These are phyloP conservation scores for Eucalyptus curtisii DNA, from an alignment of 345 rosid genomes.

Conservation along the genomic window DNA sequence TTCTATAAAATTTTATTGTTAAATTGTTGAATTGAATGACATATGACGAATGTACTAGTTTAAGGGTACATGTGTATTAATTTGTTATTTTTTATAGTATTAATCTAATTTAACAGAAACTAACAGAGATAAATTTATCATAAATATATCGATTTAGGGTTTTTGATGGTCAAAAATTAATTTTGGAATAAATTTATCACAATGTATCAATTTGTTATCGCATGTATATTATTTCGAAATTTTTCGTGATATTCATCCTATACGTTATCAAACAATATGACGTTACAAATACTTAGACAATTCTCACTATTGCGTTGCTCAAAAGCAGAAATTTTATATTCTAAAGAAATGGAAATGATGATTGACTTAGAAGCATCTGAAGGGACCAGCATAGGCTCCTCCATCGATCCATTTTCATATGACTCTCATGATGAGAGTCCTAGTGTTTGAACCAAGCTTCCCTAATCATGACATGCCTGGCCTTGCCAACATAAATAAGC, in stretches of 20 bases:
- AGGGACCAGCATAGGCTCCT: neutral
- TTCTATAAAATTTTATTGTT: accelerated
- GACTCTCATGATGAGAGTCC: neutral
- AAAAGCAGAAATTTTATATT: neutral
- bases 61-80: no score
- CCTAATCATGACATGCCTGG: neutral
- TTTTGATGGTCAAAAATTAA: no score
- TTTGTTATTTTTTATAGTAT: accelerated
- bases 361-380: neutral
- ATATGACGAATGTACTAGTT: accelerated
- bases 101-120: accelerated
- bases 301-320: neutral
- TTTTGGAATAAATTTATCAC: no score
- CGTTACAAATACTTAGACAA: neutral
- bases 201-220: no score
- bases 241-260: accelerated
- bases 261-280: neutral
- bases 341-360: neutral
- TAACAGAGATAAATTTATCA: accelerated
- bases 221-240: accelerated
- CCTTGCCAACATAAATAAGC: neutral
- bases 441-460: neutral
- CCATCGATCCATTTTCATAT: neutral
- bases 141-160: accelerated
- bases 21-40: accelerated